Evolutionary conservation across 768 basidiomycete genomes (phyloP), one percentile per base, ranked within the genome.

Genomic region (Collybiopsis confluens): DNA sequence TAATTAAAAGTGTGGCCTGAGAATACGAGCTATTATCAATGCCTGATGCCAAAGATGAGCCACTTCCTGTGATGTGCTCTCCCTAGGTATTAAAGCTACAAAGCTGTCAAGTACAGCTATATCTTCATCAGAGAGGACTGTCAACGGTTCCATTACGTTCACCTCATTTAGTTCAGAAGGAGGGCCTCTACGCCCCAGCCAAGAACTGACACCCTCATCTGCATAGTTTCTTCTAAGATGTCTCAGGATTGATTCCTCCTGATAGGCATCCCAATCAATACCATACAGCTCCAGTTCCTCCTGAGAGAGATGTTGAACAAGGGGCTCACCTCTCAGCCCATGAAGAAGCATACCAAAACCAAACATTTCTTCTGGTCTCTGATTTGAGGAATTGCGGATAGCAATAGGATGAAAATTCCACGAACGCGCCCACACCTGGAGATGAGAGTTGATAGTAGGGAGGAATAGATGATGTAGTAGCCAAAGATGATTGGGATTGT

Each of bases 151-250:
- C n/a, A n/a, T n/a, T n/a, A n/a, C n/a, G n/a, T n/a, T n/a, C n/a
- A 51, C 49, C 11, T 36, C 24, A 36, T 51, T 51, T 13, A 51
- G 49, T 16, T 51, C 23, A 10, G 33, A n/a, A 26, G 49, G 49
- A 20, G 37, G 35, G 26, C 49, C 49, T 37, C 36, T 35, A 6
- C 49, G 33, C 4, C 24, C 18, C 16, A 48, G 46, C 49, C 49
- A 51, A 37, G 35, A 16, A n/a, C 23, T 24, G 5, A 36, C 10
- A 5, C 24, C 35, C n/a, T 51, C 49, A 26, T 51, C 35, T 5
- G 49, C 11, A 24, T 51, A 24, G 36, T 51, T 36, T 20, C 20
- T 9, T n/a, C 37, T n/a, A 11, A 88, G 86, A 79, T 83, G 86
- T 83, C 23, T 40, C 24, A 59, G 49, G 16, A 65, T 30, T 11